Base-by-base conservation (phyloP, 306 rosid species). In the Pterocarpus santalinus region DNA sequence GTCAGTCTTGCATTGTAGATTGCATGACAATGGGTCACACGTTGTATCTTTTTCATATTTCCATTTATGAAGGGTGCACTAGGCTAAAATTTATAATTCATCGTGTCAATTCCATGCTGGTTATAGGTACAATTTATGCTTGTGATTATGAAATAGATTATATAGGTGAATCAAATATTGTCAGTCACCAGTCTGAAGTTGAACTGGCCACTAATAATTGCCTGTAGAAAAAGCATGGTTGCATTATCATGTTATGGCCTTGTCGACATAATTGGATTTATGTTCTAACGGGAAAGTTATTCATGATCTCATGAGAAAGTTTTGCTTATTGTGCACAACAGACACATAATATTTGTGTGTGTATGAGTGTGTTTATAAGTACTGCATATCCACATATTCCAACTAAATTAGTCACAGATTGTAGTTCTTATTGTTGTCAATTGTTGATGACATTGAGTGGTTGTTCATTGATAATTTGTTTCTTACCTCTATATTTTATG, bases 381-480 rank as follows among this genome's bases (percentile, higher is more conserved):
- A n/a, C 38, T 43, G 10, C 28, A 68, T 68, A 9, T 2, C 7
- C 10, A 14, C 15, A 9, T 51, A 28, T 28, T 13, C 36, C 5
- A 15, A 38, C 57, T 72, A 47, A 38, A 64, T 63, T 69, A 32
- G 57, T 80, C 30, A 13, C 34, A 62, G 9, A 68, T 68, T 51
- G 71, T 73, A 63, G 65, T 30, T 75, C 13, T 73, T 53, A 70
- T 57, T n/a, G 67, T 22, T 72, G 55, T 22, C 11, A 11, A 67
- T 52, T 53, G 39, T 69, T 35, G 51, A 49, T 56, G 80, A 72
- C 63, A 65, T 52, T 41, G 72, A 79, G 74, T 44, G 38, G 65
- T 76, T 32, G 13, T 38, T 85, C 43, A 43, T 81, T 86, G 83
- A 77, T 76, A 28, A 17, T 75, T 9, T 72, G 36, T 36, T 78